phyloP scores from a whole-genome alignment of 768 basidiomycete genomes.

The Amanita pallidorosea region DNA sequence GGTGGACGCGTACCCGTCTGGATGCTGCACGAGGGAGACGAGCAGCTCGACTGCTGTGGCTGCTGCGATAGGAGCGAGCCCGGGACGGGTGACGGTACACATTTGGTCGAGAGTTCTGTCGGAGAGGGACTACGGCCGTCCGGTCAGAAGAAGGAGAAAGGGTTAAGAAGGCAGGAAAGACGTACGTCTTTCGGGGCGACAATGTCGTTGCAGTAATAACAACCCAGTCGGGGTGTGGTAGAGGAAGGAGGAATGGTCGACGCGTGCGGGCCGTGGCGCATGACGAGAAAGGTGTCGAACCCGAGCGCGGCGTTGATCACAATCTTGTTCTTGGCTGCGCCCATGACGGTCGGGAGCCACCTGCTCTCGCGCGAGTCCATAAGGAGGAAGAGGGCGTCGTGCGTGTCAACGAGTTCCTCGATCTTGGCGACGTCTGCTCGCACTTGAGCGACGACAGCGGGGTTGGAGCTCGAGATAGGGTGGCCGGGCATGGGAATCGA shows the following conservation, averaged over 20 bases:
- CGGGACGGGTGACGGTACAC: conserved; percentile 97
- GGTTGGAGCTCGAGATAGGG: conserved; percentile 50
- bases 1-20: conserved; percentile 50
- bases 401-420: conserved; percentile 68
- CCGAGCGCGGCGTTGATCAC: conserved; percentile 92
- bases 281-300: conserved; percentile 93
- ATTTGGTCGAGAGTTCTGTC: conserved; percentile 96
- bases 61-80: conserved; percentile 85
- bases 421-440: conserved; percentile 62
- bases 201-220: conserved; percentile 98
- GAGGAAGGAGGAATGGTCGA: conserved; percentile 17
- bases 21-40: conserved; percentile 82
- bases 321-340: conserved; percentile 80
- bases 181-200: conserved; percentile 89
- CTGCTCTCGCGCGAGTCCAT: conserved; percentile 99
- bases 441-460: conserved; percentile 39
- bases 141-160: neutral
- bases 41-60: conserved; percentile 90
- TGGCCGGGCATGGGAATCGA: conserved; percentile 98
- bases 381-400: conserved; percentile 86
- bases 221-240: conserved; percentile 49
- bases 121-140: conserved; percentile 34
- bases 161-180: neutral
- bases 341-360: conserved; percentile 91
- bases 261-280: conserved; percentile 80